Evolutionary conservation across 805 yeast genomes (phyloP), one percentile per base, ranked within the genome.

Genomic region (Candida nonsorbophila): DNA sequence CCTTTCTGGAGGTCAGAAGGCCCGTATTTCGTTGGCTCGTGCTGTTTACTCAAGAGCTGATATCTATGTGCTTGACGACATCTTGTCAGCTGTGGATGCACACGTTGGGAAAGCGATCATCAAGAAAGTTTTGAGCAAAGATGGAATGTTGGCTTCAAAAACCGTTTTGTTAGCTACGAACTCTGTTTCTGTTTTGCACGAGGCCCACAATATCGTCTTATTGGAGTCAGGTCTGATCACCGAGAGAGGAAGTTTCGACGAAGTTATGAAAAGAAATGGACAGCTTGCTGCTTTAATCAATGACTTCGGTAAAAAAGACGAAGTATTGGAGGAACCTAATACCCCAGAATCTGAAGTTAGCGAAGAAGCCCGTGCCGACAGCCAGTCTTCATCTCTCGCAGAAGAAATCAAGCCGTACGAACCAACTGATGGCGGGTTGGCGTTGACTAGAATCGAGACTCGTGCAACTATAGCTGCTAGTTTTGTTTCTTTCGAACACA

Each of bases 231-330:
- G 60, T 5, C 36, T 43, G 12, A 52, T 62, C 14, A 33, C 42
- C n/a, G 69, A 62, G 35, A 37, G 47, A n/a, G 64, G 85, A 8
- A 58, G 65, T 6, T 81, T 69, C 47, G 47, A 57, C 6, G 69
- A 70, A 19, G 66, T 76, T 11, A 49, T 71, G 66, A 60, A 36
- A 1, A 43, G 42, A 10, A 51, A 49, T 9, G 55, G 67, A 1
- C 58, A 53, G 7, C 53, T 72, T 18, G 51, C 53, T 4, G 37
- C 40, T 10, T 45, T 61, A 36, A 51, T 58, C 22, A 37, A 35
- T 6, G 67, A 60, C 26, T 58, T 52, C 33, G 56, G 59, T 8
- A 37, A 44, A 14, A 34, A 45, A n/a, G 36, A 38, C 2, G 37
- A 37, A 24, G 41, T 32, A 6, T 31, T 24, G 5, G 37, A 28